These are phyloP conservation scores for Suillus fuscotomentosus DNA, from an alignment of 768 basidiomycete genomes.

Conservation along the genomic window DNA sequence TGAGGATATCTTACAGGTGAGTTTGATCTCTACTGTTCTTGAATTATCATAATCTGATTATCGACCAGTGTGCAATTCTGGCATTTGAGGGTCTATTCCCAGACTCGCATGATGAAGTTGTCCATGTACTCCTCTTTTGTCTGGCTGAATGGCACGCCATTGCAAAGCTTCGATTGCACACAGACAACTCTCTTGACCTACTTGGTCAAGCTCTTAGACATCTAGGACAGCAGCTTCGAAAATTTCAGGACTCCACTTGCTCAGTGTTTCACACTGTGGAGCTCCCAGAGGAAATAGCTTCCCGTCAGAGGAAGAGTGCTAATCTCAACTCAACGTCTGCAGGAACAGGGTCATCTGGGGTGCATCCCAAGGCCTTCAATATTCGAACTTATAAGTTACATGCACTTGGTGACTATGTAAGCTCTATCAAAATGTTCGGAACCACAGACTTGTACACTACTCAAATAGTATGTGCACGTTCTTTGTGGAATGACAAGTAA, in stretches of 20 bases:
- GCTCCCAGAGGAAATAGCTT: constrained; percentile 15
- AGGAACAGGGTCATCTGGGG: not conserved
- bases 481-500: not conserved
- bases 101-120: constrained; percentile 16
- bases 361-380: constrained; percentile 8
- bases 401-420: not conserved
- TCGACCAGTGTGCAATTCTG: constrained; percentile 34
- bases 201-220: not conserved
- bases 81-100: constrained; percentile 39
- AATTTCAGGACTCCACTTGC: not conserved
- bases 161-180: constrained; percentile 8
- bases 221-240: not conserved
- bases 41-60: not conserved
- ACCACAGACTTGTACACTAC: constrained; percentile 35
- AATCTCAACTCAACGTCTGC: not conserved
- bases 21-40: not conserved
- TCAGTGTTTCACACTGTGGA: constrained; percentile 17
- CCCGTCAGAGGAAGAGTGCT: constrained; percentile 5
- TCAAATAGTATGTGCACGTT: constrained; percentile 22
- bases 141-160: constrained; percentile 17
- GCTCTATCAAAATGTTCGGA: constrained; percentile 22
- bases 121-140: constrained; percentile 22
- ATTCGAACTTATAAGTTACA: constrained; percentile 7
- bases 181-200: not conserved
- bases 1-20: constrained; percentile 15